phyloP scores from a whole-genome alignment of 257 asterid genomes.

The Solanum pennellii region DNA sequence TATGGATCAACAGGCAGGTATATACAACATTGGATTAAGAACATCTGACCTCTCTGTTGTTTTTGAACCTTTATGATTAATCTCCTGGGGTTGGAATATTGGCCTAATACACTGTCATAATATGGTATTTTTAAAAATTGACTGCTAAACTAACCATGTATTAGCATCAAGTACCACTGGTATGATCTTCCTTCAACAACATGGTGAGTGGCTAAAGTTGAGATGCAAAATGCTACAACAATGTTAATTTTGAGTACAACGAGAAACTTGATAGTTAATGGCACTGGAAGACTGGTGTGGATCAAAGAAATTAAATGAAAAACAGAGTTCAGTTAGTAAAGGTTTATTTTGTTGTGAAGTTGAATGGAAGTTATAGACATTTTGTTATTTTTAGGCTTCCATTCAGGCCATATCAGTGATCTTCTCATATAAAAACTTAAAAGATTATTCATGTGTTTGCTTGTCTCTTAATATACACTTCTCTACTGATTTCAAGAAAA shows the following conservation, averaged over 20 bases:
- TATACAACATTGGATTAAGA: neutral
- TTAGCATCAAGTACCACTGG: neutral
- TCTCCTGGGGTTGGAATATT: neutral
- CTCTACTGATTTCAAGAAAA: neutral
- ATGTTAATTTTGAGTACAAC: neutral
- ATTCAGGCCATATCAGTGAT: neutral
- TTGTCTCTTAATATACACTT: neutral
- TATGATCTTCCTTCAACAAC: neutral
- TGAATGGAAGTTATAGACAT: neutral
- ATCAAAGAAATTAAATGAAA: neutral
- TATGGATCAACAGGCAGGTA: constrained; percentile 98
- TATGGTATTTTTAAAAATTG: neutral
- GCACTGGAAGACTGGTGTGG: neutral
- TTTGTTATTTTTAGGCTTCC: neutral
- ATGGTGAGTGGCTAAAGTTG: neutral
- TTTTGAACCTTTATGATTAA: neutral
- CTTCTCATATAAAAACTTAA: neutral
- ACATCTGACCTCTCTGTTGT: neutral
- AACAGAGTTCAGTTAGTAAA: neutral
- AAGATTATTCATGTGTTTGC: neutral
- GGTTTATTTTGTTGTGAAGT: neutral
- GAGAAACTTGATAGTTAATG: neutral
- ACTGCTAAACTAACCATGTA: neutral
- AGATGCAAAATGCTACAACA: neutral
- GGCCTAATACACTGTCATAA: neutral